phyloP scores from a whole-genome alignment of 2,329 filamentous ascomycete genomes.

The Microsporum audouinii region DNA sequence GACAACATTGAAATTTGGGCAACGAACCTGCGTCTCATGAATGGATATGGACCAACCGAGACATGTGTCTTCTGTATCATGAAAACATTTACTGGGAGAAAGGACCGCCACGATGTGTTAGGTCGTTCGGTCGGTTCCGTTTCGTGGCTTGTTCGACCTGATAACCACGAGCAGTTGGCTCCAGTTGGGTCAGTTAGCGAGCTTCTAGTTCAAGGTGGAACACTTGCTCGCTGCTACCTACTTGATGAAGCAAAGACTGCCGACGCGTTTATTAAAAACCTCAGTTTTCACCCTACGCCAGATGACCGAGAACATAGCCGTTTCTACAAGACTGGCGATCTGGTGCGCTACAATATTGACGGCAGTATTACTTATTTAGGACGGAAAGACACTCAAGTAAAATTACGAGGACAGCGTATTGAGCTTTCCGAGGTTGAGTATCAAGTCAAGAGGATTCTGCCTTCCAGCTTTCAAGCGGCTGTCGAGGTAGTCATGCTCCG shows the following conservation, averaged over 20 bases:
- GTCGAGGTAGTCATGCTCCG: not conserved
- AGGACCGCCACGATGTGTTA: constrained; percentile 24
- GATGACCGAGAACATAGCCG: constrained; percentile 19
- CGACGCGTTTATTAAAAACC: constrained; percentile 15
- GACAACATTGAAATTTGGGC: constrained; percentile 19
- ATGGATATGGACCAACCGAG: constrained; percentile 23
- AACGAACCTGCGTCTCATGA: constrained; percentile 26
- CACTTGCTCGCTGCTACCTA: constrained; percentile 32
- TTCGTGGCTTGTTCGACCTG: constrained; percentile 27
- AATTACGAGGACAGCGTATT: constrained; percentile 69
- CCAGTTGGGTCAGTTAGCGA: constrained; percentile 30
- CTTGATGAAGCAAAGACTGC: constrained; percentile 29
- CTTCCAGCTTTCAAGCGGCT: not conserved
- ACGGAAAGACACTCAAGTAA: constrained; percentile 50
- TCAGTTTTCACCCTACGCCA: not conserved
- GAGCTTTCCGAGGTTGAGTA: constrained; percentile 80
- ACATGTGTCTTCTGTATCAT: not conserved
- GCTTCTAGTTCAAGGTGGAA: constrained; percentile 29
- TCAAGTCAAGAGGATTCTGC: constrained; percentile 28
- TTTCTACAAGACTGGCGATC: constrained; percentile 13
- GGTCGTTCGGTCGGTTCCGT: constrained; percentile 19
- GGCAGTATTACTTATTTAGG: constrained; percentile 14
- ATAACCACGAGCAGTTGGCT: constrained; percentile 23
- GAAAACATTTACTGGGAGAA: not conserved
- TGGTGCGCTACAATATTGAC: constrained; percentile 14